These are phyloP conservation scores for Paraphoma chrysanthemicola DNA, from an alignment of 2,329 filamentous ascomycete species.

Conservation along the genomic window DNA sequence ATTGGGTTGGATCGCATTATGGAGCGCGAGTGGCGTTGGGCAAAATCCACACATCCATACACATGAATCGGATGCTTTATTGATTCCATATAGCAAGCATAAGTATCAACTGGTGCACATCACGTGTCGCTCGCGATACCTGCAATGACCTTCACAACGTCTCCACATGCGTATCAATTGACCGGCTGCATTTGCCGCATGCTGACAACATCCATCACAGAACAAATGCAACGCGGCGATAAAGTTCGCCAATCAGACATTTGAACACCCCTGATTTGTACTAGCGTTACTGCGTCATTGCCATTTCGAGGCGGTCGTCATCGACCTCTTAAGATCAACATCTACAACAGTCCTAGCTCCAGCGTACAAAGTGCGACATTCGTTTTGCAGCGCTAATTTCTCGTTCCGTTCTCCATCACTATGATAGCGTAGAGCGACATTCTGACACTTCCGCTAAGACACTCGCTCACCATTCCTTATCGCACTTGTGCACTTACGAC, in stretches of 20 bases:
- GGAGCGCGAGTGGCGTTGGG: slow-evolving; percentile 35
- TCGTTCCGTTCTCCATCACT: not conserved
- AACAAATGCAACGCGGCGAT: not conserved
- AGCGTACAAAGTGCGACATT: not conserved
- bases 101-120: not conserved
- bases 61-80: slow-evolving; percentile 16
- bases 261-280: not conserved
- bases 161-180: not conserved
- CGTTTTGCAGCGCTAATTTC: not conserved
- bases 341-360: not conserved
- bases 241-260: not conserved
- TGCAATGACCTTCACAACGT: not conserved
- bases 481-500: not conserved
- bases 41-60: slow-evolving; percentile 5
- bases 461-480: not conserved
- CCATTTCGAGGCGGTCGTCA: slow-evolving; percentile 1
- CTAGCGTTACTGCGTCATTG: not conserved
- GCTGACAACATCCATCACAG: not conserved
- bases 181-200: not conserved
- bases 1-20: slow-evolving; percentile 39
- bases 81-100: slow-evolving; percentile 20
- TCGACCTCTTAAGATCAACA: not conserved
- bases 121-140: not conserved
- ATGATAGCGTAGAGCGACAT: not conserved
- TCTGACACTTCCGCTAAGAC: slow-evolving; percentile 6